Evolutionary conservation across 257 asterid species (phyloP).

Genomic region (Capsicum pubescens): DNA sequence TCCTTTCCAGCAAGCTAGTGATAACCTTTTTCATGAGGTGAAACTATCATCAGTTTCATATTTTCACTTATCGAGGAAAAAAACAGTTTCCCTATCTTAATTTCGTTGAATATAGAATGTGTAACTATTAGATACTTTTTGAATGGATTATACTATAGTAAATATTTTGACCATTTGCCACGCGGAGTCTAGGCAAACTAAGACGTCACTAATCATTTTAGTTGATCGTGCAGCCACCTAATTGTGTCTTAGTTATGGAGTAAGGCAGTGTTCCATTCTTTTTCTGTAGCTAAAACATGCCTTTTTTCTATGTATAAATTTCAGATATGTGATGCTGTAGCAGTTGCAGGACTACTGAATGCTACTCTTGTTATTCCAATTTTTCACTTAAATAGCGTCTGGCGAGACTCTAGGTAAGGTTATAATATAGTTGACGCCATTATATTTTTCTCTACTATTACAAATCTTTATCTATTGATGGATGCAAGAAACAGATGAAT

Average conservation of each 20-base stretch:
- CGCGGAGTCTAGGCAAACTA: conserved; percentile 20
- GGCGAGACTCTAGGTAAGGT: conserved; percentile 94
- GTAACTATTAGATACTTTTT: not conserved
- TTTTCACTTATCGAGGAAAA: not conserved
- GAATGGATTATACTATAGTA: not conserved
- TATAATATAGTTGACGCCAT: conserved; percentile 23
- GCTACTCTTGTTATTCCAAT: conserved; percentile 98
- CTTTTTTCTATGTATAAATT: not conserved
- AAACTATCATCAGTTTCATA: not conserved
- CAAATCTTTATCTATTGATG: conserved; percentile 12
- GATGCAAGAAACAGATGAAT: conserved; percentile 17
- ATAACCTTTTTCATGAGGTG: not conserved
- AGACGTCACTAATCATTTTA: not conserved
- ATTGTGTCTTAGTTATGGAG: conserved; percentile 9
- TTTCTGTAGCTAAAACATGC: conserved; percentile 18
- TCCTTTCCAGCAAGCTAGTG: not conserved
- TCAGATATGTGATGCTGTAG: conserved; percentile 99
- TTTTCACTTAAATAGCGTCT: conserved; percentile 94
- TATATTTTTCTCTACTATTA: not conserved
- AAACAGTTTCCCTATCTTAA: not conserved
- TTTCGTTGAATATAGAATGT: conserved; percentile 3
- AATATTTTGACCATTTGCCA: conserved; percentile 14
- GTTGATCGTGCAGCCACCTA: not conserved
- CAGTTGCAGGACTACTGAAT: conserved; percentile 96
- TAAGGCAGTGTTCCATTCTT: conserved; percentile 6